Base-by-base conservation (phyloP, 2,329 filamentous ascomycete genomes). In the Helicocarpus griseus region DNA sequence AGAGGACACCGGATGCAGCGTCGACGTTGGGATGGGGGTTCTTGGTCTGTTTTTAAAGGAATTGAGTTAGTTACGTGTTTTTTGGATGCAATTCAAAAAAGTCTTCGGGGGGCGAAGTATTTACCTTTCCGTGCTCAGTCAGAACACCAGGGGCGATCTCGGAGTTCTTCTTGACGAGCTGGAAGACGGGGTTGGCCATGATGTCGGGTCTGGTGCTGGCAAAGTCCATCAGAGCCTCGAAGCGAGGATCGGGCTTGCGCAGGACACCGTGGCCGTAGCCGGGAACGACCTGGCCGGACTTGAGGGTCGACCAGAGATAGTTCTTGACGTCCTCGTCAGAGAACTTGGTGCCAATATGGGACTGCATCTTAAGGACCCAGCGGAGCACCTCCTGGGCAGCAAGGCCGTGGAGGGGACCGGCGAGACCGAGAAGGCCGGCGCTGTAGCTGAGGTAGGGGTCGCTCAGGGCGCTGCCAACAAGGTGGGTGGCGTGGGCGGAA, bases 21-120 rank as follows among this genome's bases (percentile, higher is more conserved):
- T 98, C 93, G 56, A 98, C 93, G 68, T 98, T 98, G 58, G 93
- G 93, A 73, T 91, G 95, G 1, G 93, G 89, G 75, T 95, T 95
- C 79, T 95, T 95, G 60, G 89, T 95, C 84, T 78, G 50, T 19
- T 45, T 24, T n/a, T 28, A 19, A 3, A 33, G 47, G 28, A 51
- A 53, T 38, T 52, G 51, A n/a, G 38, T 50, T 50, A 36, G 38
- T 35, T 41, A 43, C 29, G 9, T 11, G 41, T 40, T 31, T 7
- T 31, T 13, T 31, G 29, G 29, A 31, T 31, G n/a, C n/a, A n/a
- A 31, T 31, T 8, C 13, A 7, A 31, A 26, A 1, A n/a, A 41
- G 40, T 44, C 11, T 8, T 28, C 11, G 14, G 4, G 40, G 13
- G 39, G 35, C 31, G 29, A n/a, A 21, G 24, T 4, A 55, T 64